Conservation (phyloP, 2,329 filamentous ascomycete species). For the Rugonectria rugulosa region DNA sequence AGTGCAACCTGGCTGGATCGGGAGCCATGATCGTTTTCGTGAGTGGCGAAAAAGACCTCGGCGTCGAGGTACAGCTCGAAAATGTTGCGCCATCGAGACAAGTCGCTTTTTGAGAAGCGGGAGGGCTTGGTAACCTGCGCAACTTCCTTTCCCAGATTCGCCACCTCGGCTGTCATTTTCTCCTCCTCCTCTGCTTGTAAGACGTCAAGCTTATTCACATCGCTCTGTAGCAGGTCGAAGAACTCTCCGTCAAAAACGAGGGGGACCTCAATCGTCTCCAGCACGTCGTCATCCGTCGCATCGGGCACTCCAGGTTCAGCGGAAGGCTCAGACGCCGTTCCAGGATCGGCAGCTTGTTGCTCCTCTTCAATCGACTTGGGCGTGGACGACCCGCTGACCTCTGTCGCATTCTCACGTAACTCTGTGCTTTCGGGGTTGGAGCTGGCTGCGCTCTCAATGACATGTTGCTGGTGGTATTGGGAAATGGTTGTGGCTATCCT, state of each 20-base stretch:
- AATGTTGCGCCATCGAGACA: conserved; percentile 80
- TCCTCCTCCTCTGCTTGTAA: conserved; percentile 73
- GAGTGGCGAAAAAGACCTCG: conserved; percentile 82
- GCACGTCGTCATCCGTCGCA: conserved; percentile 18
- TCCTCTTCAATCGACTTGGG: not conserved
- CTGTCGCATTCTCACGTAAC: no score
- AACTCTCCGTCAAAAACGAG: conserved; percentile 81
- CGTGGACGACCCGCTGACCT: not conserved
- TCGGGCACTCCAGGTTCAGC: not conserved
- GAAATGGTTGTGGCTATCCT: conserved; percentile 60
- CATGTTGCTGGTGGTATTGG: conserved; percentile 12
- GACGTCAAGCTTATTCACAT: conserved; percentile 72
- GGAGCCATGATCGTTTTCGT: conserved; percentile 73
- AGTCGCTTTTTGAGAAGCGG: conserved; percentile 68
- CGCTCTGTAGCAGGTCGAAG: conserved; percentile 76
- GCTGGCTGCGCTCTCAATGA: not conserved
- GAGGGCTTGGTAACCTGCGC: conserved; percentile 70
- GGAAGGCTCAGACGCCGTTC: not conserved
- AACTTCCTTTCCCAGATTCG: conserved; percentile 69
- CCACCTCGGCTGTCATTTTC: conserved; percentile 69
- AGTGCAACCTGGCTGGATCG: conserved; percentile 72
- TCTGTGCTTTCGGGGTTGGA: no score
- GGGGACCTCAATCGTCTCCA: conserved; percentile 71
- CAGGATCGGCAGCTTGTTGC: not conserved
- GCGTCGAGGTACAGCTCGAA: conserved; percentile 84